Base-by-base conservation (phyloP, 2,329 filamentous ascomycete species). In the Fusarium caatingaense region DNA sequence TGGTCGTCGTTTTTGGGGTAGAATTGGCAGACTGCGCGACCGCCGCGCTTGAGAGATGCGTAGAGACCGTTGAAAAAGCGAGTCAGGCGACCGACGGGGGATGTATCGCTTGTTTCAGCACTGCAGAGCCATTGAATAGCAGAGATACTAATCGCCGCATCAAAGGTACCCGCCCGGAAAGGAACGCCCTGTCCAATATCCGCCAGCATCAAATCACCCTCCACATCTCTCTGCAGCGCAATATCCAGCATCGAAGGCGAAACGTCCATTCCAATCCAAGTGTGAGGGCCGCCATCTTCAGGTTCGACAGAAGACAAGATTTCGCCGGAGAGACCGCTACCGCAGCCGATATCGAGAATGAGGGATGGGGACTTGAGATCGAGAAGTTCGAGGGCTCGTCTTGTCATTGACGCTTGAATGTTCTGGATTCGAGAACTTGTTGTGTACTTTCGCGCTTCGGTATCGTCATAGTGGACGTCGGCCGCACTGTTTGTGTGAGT, bases 61-160 rank as follows among this genome's bases (percentile, higher is more conserved):
- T 98, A 99, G 3, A 99, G 82, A 0, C 94, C 93, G 75, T 97
- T 93, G 80, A 99, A 99, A 78, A 99, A 99, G 46, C 95, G 86
- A 7, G 88, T 87, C 27, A 99, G 81, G 8, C 96, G 85, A 0
- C 92, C 93, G 28, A 92, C 88, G 1, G 94, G 92, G 2, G 88
- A 92, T 1, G 96, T 94, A 51, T 97, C 93, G 77, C 89, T 93
- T 64, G 88, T 92, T 80, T 98, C 96, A 42, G 95, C 96, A 80
- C 97, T 98, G 80, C 96, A 99, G 30, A 99, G 86, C 96, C 96
- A 99, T 80, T 99, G 96, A n/a, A 99, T 92, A 1, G 96, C 96
- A 73, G 90, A 93, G 78, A 99, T 98, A 76, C 91, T 94, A 74
- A 99, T 94, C 23, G 96, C 96, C 1, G 95, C 96, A 78, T 99